Conservation (phyloP, 257 asterid species). For the Penstemon barbatus region DNA sequence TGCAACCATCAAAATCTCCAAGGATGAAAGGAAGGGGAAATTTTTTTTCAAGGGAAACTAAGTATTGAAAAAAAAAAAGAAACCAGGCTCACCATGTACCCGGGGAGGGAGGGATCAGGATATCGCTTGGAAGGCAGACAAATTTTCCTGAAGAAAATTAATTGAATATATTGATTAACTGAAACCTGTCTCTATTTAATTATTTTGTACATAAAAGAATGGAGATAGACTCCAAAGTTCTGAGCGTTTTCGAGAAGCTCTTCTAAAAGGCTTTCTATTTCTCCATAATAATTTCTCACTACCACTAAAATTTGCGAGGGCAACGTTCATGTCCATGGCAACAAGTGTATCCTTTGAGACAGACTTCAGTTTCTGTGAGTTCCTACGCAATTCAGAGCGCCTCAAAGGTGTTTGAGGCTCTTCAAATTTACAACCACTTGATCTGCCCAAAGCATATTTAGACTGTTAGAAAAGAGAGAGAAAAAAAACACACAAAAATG, state of each 20-base stretch:
- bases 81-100: neutral
- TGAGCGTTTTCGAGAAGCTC: constrained; percentile 67
- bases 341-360: constrained; percentile 24
- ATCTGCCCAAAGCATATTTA: constrained; percentile 40
- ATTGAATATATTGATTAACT: constrained; percentile 48
- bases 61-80: neutral
- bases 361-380: constrained; percentile 37
- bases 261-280: constrained; percentile 63
- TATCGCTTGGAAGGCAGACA: neutral
- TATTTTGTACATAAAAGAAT: constrained; percentile 49
- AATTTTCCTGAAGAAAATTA: constrained; percentile 31
- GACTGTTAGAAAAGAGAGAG: neutral
- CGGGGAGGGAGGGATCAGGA: neutral
- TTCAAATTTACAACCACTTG: constrained; percentile 46
- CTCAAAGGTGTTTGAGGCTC: constrained; percentile 89
- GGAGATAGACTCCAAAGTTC: constrained; percentile 59
- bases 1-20: neutral
- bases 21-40: neutral
- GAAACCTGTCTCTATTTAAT: constrained; percentile 23
- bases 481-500: neutral
- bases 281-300: constrained; percentile 62
- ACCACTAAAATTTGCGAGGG: constrained; percentile 30
- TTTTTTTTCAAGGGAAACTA: constrained; percentile 1
- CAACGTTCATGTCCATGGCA: constrained; percentile 30
- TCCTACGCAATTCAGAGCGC: constrained; percentile 54